Base-by-base conservation (phyloP, 345 rosid genomes). In the Capsella bursapastoris region DNA sequence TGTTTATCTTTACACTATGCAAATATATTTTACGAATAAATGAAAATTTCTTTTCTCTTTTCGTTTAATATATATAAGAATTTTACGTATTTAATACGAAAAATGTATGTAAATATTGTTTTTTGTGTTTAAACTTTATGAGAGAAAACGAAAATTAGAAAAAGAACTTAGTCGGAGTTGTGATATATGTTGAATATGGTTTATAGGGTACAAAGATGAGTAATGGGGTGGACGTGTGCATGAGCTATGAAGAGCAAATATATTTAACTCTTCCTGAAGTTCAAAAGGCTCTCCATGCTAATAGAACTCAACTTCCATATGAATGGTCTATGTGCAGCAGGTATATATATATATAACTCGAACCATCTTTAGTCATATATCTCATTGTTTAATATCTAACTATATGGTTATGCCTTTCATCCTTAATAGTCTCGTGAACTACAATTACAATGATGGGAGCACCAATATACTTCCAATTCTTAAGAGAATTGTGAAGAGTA, bases 231-330 rank as follows among this genome's bases (percentile, higher is more conserved):
- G 98, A 91, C 64, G 96, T 94, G 59, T 94, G 98, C 41, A 86
- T 90, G 88, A 81, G 79, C 31, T 83, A 14, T 14, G 96, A 91
- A 81, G 83, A 91, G 47, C 73, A 55, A 13, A 77, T 90, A 80
- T 91, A 94, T 81, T 75, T 94, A 73, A 91, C 84, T 83, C 92
- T 91, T 52, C 93, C 96, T 5, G 90, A 86, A 79, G 98, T 94
- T 66, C 98, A 91, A 82, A 80, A 81, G 79, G 97, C 96, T 61
- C 96, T 94, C 77, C 97, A 91, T 71, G 96, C 97, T 0, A 94
- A 91, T 73, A 83, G 89, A 15, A 91, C 97, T 34, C 76, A 74
- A 28, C 77, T 90, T 25, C 85, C 92, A 22, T 83, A 90, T 73
- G 3, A 45, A 10, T 91, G 97, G 98, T 68, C 89, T n/a, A 89